Conservation (phyloP, 2,329 filamentous ascomycete species). For the Hymenoscyphus albidus region DNA sequence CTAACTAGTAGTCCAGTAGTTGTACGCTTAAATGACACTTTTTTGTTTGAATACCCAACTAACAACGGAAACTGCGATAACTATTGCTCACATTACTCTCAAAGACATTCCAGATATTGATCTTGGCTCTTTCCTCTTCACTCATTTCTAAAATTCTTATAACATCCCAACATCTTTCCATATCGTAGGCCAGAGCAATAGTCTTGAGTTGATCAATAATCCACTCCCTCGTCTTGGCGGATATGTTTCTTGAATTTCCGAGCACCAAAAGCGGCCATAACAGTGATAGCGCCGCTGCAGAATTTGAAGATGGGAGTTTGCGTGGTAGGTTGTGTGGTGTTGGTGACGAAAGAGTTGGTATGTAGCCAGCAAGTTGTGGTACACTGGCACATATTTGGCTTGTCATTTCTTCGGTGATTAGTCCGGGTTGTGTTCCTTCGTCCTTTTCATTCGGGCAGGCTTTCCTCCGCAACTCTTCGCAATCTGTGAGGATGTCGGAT, state of each 20-base stretch:
- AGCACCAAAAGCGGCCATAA: conserved; percentile 13
- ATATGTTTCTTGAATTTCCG: conserved; percentile 6
- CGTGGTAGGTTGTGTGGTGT: not conserved
- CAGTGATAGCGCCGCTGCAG: conserved; percentile 6
- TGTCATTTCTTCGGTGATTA: not conserved
- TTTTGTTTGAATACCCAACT: too few relatives aligned
- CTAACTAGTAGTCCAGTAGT: too few relatives aligned
- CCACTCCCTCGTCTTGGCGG: not conserved
- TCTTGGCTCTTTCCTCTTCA: not conserved
- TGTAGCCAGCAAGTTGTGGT: conserved; percentile 12
- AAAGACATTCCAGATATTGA: conserved; percentile 10
- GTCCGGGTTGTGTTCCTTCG: not conserved
- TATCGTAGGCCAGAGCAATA: not conserved
- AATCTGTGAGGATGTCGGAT: conserved; percentile 1
- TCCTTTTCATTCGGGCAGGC: not conserved
- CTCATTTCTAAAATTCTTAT: not conserved
- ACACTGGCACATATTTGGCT: conserved; percentile 11
- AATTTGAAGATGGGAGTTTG: not conserved
- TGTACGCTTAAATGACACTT: too few relatives aligned
- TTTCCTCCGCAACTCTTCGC: not conserved
- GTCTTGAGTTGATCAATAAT: conserved; percentile 6
- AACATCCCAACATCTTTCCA: conserved; percentile 1
- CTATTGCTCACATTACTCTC: not conserved
- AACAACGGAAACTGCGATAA: too few relatives aligned
- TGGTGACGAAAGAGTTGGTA: not conserved